Evolutionary conservation across 2,329 filamentous ascomycete species (phyloP), one percentile per base, ranked within the genome.

Genomic region (Dothistroma pini): DNA sequence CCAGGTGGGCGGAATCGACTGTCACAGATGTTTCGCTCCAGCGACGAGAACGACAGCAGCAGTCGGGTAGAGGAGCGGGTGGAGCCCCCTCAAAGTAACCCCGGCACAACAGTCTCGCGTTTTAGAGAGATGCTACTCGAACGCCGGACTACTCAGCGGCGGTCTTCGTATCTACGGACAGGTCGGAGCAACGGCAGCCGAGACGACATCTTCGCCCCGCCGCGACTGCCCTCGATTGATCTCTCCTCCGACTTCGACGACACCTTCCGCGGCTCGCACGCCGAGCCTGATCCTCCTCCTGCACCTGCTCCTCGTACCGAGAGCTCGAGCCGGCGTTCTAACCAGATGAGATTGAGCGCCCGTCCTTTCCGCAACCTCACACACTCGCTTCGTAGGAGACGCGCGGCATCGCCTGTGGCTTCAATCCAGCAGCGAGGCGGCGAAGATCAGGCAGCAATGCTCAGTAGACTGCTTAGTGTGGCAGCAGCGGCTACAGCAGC

Each of bases 401-500:
- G 84, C 51, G 81, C 83, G 22, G 76, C 84, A 55, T 63, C 55
- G 19, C 61, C 64, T 4, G 56, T 60, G 14, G 61, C 65, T 10
- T 62, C 66, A 4, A 67, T 66, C 19, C 58, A 69, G 57, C 72
- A 81, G 31, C 72, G 81, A 58, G 78, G 81, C 34, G 79, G 80
- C 63, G 84, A 86, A 68, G 85, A 88, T 68, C 84, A 86, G 68
- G 85, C 84, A 2, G 83, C 83, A n/a, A 77, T 81, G 70, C 75
- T 88, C 34, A 86, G 85, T 49, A 79, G 84, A 48, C 78, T 88
- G 32, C 76, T 88, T 19, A 86, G 86, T 52, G 80, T 86, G 22
- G 85, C 86, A 32, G 86, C 86, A 14, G 83, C 84, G 44, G 84
- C 85, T 12, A 87, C 86, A 41, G 86, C 86, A 56, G 84, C 85